phyloP scores from a whole-genome alignment of 2,329 filamentous ascomycete genomes.

The Lecanicillium sp. region DNA sequence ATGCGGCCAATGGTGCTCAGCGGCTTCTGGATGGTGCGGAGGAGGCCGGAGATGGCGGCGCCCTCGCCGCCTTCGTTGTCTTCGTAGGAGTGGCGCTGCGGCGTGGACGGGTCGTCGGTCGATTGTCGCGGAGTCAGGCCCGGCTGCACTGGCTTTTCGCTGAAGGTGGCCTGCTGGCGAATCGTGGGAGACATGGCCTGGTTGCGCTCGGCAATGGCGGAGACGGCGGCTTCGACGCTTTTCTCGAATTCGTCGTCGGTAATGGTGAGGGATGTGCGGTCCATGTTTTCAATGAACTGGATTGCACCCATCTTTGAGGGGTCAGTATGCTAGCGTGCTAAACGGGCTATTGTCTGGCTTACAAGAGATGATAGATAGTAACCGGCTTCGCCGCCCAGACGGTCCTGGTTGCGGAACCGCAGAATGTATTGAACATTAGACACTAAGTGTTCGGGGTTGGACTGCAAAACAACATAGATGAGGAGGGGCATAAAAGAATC shows the following conservation, averaged over 20 bases:
- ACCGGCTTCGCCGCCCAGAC: conserved; percentile 92
- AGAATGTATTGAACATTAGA: conserved; percentile 98
- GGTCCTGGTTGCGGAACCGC: conserved; percentile 94
- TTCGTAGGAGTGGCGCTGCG: conserved; percentile 8
- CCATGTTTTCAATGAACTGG: conserved; percentile 93
- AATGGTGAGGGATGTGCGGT: conserved; percentile 87
- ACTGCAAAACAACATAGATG: conserved; percentile 91
- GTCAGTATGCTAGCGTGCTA: background rate
- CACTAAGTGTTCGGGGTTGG: conserved; percentile 89
- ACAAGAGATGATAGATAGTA: conserved; percentile 95
- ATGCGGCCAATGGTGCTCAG: conserved; percentile 90
- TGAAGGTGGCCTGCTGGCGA: conserved; percentile 30
- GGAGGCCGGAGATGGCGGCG: conserved; percentile 73
- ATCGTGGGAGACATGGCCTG: conserved; percentile 41
- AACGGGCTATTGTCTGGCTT: conserved; percentile 20
- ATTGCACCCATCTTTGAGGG: conserved; percentile 67
- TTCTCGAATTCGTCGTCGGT: conserved; percentile 91
- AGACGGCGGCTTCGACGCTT: conserved; percentile 94
- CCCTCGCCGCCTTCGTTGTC: conserved; percentile 54
- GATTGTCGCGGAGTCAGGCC: conserved; percentile 13
- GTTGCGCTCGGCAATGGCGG: conserved; percentile 88
- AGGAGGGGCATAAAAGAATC: conserved; percentile 93
- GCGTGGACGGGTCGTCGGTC: conserved; percentile 34
- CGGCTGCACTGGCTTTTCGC: conserved; percentile 37
- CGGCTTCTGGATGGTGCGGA: conserved; percentile 86